Conservation (phyloP, 352 stramenopile genomes). For the Pythium inflatum region DNA sequence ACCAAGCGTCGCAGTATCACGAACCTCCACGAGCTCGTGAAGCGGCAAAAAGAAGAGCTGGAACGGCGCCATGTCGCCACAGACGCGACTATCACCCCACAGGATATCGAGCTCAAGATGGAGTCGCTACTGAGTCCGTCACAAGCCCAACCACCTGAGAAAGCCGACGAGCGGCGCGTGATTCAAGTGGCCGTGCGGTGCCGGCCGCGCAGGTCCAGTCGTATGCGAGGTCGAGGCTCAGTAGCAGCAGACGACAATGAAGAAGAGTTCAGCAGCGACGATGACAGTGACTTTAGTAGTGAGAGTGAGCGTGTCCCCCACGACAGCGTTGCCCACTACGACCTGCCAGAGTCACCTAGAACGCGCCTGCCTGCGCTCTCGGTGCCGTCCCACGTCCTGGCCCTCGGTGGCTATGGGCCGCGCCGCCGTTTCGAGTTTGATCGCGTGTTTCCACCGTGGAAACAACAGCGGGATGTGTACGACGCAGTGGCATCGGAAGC, state of each 20-base stretch:
- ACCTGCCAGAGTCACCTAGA: background rate
- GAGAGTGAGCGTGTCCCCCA: background rate
- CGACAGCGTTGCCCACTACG: constrained; percentile 27
- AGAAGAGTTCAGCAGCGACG: background rate
- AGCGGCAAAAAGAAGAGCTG: constrained; percentile 19
- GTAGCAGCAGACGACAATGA: background rate
- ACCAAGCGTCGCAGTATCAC: constrained; percentile 32
- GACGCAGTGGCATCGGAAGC: constrained; percentile 40
- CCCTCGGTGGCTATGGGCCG: constrained; percentile 18
- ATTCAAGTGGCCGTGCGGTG: constrained; percentile 69
- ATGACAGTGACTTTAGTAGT: background rate
- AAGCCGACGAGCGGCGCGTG: constrained; percentile 12
- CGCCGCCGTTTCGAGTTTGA: constrained; percentile 70
- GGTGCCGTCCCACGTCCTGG: constrained; percentile 32
- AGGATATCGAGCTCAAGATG: constrained; percentile 16
- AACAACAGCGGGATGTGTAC: constrained; percentile 60
- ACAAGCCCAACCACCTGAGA: too few species aligned
- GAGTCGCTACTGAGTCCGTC: constrained; percentile 10
- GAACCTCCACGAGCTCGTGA: constrained; percentile 28
- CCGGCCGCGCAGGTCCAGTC: constrained; percentile 39
- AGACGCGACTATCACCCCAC: background rate
- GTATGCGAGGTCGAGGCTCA: background rate
- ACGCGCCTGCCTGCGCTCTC: constrained; percentile 15
- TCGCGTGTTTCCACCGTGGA: constrained; percentile 56
- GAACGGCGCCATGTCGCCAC: background rate